Base-by-base conservation (phyloP, 768 basidiomycete species). In the Lactifluus hygrophoroides region DNA sequence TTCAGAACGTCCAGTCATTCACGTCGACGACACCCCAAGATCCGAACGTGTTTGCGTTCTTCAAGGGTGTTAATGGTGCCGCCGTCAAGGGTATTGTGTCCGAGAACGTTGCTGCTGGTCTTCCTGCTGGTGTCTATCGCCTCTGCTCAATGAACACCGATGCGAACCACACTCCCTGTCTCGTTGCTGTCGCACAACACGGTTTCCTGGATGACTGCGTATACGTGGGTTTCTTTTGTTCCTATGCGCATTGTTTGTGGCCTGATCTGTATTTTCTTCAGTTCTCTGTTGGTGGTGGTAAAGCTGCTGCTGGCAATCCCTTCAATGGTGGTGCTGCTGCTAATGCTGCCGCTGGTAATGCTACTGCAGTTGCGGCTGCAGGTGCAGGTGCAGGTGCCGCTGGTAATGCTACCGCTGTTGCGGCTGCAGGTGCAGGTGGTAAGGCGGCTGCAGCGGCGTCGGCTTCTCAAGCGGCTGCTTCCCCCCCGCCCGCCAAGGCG, bases 11-110 rank as follows among this genome's bases (percentile, higher is more conserved):
- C 56, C 59, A 66, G 16, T 72, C 77, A 13, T 69, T 85, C 54
- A 70, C 70, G 37, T 74, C 80, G 62, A 80, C 82, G 13, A 72
- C 68, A 1, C 74, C 80, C 1, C 75, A 74, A 14, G 69, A 85
- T 68, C 77, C 81, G 16, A 72, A 65, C 27, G 68, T 72, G 30
- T 86, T 86, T 56, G 77, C 76, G 11, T 85, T 80, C 70, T 86
- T 86, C 76, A 76, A 74, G 67, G 76, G 75, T 38, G 58, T 85
- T 64, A 83, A 80, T 66, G 65, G 58, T 10, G 72, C 73, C 1
- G 75, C 80, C 14, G 69, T 69, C 34, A 69, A 65, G 54, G 84
- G 83, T 3, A 43, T 67, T 21, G 61, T 80, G 9, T 64, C 71
- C 19, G 72, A 72, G 3, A 56, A 56, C 1, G 77, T 81, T 50